A percentile compares a stretch with the other conserved stretches of the same genome.
Evolutionary conservation across 164 flowering plant species (phyloP).

Genomic region (Nelumbo lutea): DNA sequence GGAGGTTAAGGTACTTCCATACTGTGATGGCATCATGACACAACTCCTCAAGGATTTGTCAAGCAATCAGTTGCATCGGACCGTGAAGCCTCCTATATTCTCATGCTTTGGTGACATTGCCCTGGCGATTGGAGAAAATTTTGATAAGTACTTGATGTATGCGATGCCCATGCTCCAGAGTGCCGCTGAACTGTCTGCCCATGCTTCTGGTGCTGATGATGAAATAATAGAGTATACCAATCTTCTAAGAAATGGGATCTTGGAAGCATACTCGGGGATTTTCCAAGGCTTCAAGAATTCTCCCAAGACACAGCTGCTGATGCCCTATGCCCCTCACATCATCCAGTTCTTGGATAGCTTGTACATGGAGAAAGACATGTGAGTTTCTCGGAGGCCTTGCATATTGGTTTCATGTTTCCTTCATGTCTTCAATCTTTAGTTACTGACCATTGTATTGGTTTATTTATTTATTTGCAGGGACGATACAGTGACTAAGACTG

Average conservation of each 20-base stretch:
- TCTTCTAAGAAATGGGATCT: constrained; percentile 47
- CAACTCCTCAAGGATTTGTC: constrained; percentile 61
- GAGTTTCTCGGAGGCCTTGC: constrained; percentile 11
- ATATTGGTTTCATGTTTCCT: background rate
- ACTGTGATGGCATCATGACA: constrained; percentile 59
- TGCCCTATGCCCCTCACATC: constrained; percentile 49
- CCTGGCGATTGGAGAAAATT: constrained; percentile 56
- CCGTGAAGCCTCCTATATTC: constrained; percentile 62
- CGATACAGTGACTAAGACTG: constrained; percentile 80
- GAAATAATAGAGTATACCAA: constrained; percentile 51
- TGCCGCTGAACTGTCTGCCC: constrained; percentile 52
- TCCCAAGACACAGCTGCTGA: constrained; percentile 48
- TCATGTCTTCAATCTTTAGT: background rate
- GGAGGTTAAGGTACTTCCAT: constrained; percentile 55
- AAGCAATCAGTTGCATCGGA: constrained; percentile 54
- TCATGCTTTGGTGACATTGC: constrained; percentile 68
- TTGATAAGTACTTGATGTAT: constrained; percentile 60
- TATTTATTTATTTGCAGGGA: constrained; percentile 40
- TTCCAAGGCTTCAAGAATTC: constrained; percentile 59
- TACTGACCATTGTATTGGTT: background rate
- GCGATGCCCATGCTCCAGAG: constrained; percentile 74
- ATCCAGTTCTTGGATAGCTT: constrained; percentile 55
- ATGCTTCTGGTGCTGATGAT: constrained; percentile 43
- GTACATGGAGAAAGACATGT: constrained; percentile 57
- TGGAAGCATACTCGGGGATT: constrained; percentile 68